Percentiles rank a stretch among this genome's conserved stretches.
Conservation (phyloP, 2,329 filamentous ascomycete genomes). For the Endoconidiophora polonica region DNA sequence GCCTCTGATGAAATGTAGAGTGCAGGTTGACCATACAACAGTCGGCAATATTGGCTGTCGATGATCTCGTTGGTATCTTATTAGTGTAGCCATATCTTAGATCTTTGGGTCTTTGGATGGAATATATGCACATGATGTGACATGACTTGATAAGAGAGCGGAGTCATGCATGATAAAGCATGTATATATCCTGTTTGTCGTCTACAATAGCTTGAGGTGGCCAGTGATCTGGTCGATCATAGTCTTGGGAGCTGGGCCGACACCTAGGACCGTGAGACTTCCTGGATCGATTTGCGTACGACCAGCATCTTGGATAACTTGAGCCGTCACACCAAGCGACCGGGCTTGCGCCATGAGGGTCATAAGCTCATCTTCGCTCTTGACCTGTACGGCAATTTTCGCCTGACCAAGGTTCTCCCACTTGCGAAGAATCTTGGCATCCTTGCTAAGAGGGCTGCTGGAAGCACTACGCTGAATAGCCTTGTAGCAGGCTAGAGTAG, state of each 20-base stretch:
- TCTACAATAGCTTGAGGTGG: constrained; percentile 61
- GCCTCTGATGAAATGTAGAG: too few relatives aligned
- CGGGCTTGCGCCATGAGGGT: constrained; percentile 60
- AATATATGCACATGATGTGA: too few relatives aligned
- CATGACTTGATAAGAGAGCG: too few relatives aligned
- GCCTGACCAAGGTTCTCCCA: constrained; percentile 83
- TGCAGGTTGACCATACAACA: too few relatives aligned
- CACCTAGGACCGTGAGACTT: constrained; percentile 79
- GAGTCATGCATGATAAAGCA: too few relatives aligned
- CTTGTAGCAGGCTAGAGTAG: constrained; percentile 97
- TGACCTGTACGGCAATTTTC: constrained; percentile 83
- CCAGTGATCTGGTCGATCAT: constrained; percentile 77
- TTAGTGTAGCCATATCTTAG: too few relatives aligned
- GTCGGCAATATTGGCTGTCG: too few relatives aligned
- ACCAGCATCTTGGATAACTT: constrained; percentile 88
- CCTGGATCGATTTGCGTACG: constrained; percentile 91
- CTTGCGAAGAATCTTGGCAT: constrained; percentile 50
- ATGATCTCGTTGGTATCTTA: too few relatives aligned
- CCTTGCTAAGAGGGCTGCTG: constrained; percentile 32
- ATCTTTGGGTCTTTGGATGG: too few relatives aligned
- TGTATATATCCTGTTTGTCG: neutral
- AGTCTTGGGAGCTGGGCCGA: constrained; percentile 68
- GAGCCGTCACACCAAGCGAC: constrained; percentile 69
- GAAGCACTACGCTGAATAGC: constrained; percentile 42
- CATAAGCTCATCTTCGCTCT: constrained; percentile 70